A percentile compares a stretch with the other conserved stretches of the same genome.
Evolutionary conservation across 2,329 filamentous ascomycete genomes (phyloP).

Genomic region (Neospermospora avenae): DNA sequence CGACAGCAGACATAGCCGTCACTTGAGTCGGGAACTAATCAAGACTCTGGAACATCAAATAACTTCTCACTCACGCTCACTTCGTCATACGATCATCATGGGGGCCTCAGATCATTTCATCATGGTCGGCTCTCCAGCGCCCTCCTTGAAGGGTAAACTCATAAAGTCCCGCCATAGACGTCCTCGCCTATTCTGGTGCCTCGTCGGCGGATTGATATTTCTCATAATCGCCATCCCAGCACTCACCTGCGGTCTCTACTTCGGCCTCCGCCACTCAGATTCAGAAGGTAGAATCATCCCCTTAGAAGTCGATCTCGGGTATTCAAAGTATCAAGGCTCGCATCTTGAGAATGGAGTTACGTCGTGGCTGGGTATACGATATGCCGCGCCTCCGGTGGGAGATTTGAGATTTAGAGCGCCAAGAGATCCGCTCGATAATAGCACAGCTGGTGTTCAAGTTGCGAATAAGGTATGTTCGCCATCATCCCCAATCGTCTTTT

Average conservation of each 20-base stretch:
- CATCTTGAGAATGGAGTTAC: conserved; percentile 54
- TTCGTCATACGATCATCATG: too few relatives aligned
- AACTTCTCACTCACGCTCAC: too few relatives aligned
- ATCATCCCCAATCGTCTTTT: too few relatives aligned
- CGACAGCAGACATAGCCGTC: too few relatives aligned
- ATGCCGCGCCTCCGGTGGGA: conserved; percentile 66
- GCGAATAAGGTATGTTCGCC: conserved; percentile 28
- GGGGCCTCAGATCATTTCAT: background rate
- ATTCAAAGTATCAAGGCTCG: conserved; percentile 62
- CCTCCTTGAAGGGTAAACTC: background rate
- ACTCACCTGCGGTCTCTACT: conserved; percentile 10
- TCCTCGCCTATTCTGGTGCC: background rate
- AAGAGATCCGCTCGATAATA: conserved; percentile 50
- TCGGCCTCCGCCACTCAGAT: conserved; percentile 8
- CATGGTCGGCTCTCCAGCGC: background rate
- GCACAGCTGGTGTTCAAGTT: conserved; percentile 18
- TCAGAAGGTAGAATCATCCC: background rate
- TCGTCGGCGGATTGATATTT: background rate
- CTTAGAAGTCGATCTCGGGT: conserved; percentile 54
- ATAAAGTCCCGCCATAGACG: background rate
- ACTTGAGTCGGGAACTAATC: too few relatives aligned
- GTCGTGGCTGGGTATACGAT: conserved; percentile 73
- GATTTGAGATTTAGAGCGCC: conserved; percentile 65
- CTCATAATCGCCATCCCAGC: conserved; percentile 6
- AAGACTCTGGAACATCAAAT: too few relatives aligned